Base-by-base conservation (phyloP, 208 protist genomes). In the Tritrichomonas foetus region DNA sequence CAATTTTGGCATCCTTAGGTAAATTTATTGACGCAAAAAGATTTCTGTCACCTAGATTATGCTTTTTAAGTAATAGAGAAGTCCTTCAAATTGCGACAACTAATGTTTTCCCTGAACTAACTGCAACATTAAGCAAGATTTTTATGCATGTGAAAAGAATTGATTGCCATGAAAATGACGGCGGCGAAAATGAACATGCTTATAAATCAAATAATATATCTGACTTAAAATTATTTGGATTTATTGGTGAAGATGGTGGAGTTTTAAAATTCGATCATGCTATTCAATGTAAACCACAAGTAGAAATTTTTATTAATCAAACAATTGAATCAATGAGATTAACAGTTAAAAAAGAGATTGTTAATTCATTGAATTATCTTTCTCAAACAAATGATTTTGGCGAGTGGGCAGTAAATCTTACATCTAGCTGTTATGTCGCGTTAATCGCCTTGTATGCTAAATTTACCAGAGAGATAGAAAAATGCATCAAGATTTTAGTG, bases 11-110 rank as follows among this genome's bases (percentile, higher is more conserved):
- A 47, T 57, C 78, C 8, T n/a, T 89, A 20, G 47, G 47, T 39
- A 89, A 89, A 89, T 61, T 57, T 36, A 27, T 89, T 1, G 78
- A 89, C 39, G 47, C 47, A 39, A 89, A 89, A 47, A 53, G 78
- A 57, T 44, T 44, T 30, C 27, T 5, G 33, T n/a, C 44, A 14
- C 78, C 78, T 39, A 8, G 78, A 33, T 39, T 89, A 14, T 89
- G 25, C 47, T 89, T 89, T n/a, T 89, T 89, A 39, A 47, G n/a
- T 8, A 89, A 89, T 49, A 27, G 57, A 47, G 78, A 89, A 11
- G 47, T 89, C 57, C n/a, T 89, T 9, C 33, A 57, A 20, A 20
- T 89, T n/a, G 41, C 44, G 13, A 53, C 47, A 8, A 39, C 78
- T 39, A 57, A 44, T 20, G 33, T 14, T 20, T 11, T 89, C 20